Conservation (phyloP, 805 yeast genomes). For the Wickerhamiella occidentalis region DNA sequence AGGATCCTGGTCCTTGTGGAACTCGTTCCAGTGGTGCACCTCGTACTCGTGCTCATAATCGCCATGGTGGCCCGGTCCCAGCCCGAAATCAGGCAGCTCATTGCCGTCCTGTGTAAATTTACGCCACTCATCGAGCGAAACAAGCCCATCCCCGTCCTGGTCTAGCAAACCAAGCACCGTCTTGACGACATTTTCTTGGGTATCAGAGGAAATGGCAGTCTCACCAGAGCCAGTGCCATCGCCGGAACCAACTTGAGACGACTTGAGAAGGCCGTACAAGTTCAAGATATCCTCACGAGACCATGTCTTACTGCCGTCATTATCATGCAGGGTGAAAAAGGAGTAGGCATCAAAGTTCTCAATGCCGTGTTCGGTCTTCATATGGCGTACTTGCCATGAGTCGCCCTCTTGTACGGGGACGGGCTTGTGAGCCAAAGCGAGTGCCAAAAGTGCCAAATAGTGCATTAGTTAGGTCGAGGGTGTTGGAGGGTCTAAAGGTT, state of each 20-base stretch:
- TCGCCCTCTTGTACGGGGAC: slow-evolving; percentile 17
- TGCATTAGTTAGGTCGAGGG: background rate
- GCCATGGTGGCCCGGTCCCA: slow-evolving; percentile 89
- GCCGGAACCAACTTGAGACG: slow-evolving; percentile 71
- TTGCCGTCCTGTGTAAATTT: slow-evolving; percentile 49
- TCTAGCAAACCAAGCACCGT: slow-evolving; percentile 52
- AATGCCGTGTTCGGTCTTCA: slow-evolving; percentile 76
- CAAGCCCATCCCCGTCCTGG: slow-evolving; percentile 48
- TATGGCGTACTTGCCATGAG: slow-evolving; percentile 45
- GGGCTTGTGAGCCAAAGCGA: slow-evolving; percentile 14
- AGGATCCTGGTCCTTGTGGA: slow-evolving; percentile 54
- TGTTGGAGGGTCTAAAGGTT: background rate
- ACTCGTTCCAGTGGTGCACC: slow-evolving; percentile 82
- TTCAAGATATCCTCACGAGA: slow-evolving; percentile 60
- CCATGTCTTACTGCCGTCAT: slow-evolving; percentile 39
- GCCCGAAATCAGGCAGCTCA: slow-evolving; percentile 79
- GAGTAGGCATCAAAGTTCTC: slow-evolving; percentile 61
- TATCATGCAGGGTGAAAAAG: slow-evolving; percentile 73
- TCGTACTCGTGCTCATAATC: slow-evolving; percentile 91
- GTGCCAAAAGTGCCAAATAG: slow-evolving; percentile 10
- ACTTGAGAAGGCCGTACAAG: slow-evolving; percentile 67
- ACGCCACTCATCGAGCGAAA: slow-evolving; percentile 60
- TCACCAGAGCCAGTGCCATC: slow-evolving; percentile 79
- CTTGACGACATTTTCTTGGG: slow-evolving; percentile 40
- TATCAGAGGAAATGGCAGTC: slow-evolving; percentile 46